Percentiles rank a stretch among this genome's conserved stretches.
phyloP scores from a whole-genome alignment of 2,329 filamentous ascomycete genomes.

The Pseudopyricularia javanii region DNA sequence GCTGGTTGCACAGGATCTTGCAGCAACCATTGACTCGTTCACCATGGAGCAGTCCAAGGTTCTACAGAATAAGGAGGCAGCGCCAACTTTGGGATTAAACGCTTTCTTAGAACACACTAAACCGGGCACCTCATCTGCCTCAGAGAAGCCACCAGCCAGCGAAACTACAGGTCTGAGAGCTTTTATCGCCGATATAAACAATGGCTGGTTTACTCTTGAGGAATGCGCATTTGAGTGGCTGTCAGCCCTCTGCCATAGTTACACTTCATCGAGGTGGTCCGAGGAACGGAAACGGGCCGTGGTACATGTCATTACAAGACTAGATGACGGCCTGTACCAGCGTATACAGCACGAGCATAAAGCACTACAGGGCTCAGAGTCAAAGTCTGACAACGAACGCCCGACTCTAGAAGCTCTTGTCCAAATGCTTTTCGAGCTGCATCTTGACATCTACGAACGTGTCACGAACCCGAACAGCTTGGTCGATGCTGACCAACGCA shows the following conservation, averaged over 20 bases:
- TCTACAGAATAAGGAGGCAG: slow-evolving; percentile 39
- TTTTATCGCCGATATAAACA: slow-evolving; percentile 38
- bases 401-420: slow-evolving; percentile 29
- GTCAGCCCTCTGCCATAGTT: slow-evolving; percentile 33
- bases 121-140: slow-evolving; percentile 33
- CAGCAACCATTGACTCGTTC: slow-evolving; percentile 33
- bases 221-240: slow-evolving; percentile 51
- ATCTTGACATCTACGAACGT: slow-evolving; percentile 47
- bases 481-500: slow-evolving; percentile 33
- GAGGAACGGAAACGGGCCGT: slow-evolving; percentile 43
- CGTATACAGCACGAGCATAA: slow-evolving; percentile 20
- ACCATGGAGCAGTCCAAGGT: slow-evolving; percentile 40
- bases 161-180: slow-evolving; percentile 36
- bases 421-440: slow-evolving; percentile 49
- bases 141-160: slow-evolving; percentile 34
- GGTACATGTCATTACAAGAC: slow-evolving; percentile 40
- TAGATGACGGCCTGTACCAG: slow-evolving; percentile 39
- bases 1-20: slow-evolving; percentile 35
- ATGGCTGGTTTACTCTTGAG: slow-evolving; percentile 37
- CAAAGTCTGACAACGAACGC: neutral
- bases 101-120: slow-evolving; percentile 55
- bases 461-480: slow-evolving; percentile 44
- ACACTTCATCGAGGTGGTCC: slow-evolving; percentile 43
- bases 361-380: neutral
- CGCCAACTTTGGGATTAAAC: slow-evolving; percentile 38